Percentiles rank a stretch among this genome's conserved stretches.
phyloP scores from a whole-genome alignment of 768 basidiomycete species.

The Hygrophorus russula region DNA sequence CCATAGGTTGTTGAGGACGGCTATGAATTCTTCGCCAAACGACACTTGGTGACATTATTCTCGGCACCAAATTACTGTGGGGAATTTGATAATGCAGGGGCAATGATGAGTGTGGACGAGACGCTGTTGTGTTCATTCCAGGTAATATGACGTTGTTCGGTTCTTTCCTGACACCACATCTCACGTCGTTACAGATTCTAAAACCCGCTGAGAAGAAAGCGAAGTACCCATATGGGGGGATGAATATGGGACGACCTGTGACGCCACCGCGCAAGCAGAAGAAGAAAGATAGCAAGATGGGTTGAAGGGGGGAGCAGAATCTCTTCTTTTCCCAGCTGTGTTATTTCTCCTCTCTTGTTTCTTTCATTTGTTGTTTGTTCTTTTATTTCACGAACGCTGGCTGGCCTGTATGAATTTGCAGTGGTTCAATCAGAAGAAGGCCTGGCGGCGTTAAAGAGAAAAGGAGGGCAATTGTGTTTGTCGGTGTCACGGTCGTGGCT shows the following conservation, averaged over 20 bases:
- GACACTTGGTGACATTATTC: constrained; percentile 93
- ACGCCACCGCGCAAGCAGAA: constrained; percentile 96
- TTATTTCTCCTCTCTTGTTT: constrained; percentile 1
- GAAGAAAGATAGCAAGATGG: constrained; percentile 84
- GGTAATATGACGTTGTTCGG: constrained; percentile 34
- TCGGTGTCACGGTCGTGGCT: neutral
- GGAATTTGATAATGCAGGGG: constrained; percentile 98
- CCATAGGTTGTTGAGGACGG: constrained; percentile 93
- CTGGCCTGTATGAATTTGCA: neutral
- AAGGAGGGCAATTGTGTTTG: neutral
- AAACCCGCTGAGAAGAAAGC: constrained; percentile 99
- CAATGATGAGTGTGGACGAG: constrained; percentile 99
- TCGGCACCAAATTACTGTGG: constrained; percentile 94
- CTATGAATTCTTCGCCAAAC: constrained; percentile 98
- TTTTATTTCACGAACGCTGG: constrained; percentile 5
- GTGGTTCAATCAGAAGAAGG: neutral
- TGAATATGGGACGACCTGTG: constrained; percentile 79
- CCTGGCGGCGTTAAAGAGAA: neutral
- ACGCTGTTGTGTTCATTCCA: constrained; percentile 97
- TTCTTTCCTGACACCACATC: neutral
- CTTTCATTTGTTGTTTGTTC: constrained; percentile 1
- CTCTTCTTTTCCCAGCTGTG: constrained; percentile 4
- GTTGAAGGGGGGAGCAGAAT: constrained; percentile 14
- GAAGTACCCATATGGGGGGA: constrained; percentile 82
- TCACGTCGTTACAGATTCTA: constrained; percentile 53